Evolutionary conservation across 2,329 filamentous ascomycete genomes (phyloP).

Genomic region (Penicillium hordei): DNA sequence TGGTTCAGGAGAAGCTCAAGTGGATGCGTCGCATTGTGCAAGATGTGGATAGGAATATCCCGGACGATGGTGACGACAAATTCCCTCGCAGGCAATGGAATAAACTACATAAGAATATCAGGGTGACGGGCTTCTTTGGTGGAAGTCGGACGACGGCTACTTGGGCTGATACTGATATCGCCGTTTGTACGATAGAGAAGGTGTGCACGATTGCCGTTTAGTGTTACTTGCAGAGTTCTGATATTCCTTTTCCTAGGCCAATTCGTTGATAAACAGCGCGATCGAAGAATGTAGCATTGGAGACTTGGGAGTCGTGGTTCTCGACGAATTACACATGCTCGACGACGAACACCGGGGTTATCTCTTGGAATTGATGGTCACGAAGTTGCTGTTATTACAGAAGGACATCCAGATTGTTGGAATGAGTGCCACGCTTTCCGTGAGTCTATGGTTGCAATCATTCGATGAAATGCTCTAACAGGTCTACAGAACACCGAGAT

Average conservation of each 20-base stretch:
- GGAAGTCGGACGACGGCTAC: constrained; percentile 66
- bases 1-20: constrained; percentile 76
- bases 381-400: constrained; percentile 68
- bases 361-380: constrained; percentile 70
- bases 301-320: constrained; percentile 65
- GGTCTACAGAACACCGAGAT: constrained; percentile 64
- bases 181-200: constrained; percentile 79
- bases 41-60: constrained; percentile 51
- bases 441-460: constrained; percentile 38
- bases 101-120: constrained; percentile 59
- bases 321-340: constrained; percentile 81
- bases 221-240: background rate
- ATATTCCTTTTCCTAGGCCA: constrained; percentile 56
- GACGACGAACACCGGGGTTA: constrained; percentile 75
- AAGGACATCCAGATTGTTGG: constrained; percentile 69
- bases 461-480: constrained; percentile 1
- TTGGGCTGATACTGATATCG: constrained; percentile 75
- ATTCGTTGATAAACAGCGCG: constrained; percentile 69
- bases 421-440: constrained; percentile 77
- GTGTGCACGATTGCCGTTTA: constrained; percentile 34
- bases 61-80: constrained; percentile 30
- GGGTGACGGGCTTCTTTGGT: constrained; percentile 72
- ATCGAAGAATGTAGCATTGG: constrained; percentile 68
- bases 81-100: constrained; percentile 54
- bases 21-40: constrained; percentile 69